Conservation (phyloP, 495 filamentous ascomycete genomes). For the Penicillium psychrofluorescens region DNA sequence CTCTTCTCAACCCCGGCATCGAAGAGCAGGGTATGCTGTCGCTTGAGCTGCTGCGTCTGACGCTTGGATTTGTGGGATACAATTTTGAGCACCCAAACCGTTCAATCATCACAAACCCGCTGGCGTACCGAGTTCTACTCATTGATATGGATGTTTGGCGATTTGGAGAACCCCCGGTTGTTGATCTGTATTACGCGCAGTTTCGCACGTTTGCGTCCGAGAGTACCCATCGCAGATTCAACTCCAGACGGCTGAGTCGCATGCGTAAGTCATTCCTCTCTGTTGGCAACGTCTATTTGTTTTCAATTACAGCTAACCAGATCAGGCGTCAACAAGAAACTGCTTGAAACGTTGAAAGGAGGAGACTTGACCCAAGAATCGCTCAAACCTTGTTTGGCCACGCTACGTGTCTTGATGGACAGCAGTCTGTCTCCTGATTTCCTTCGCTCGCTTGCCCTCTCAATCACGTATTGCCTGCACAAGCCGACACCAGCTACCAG, state of each 20-base stretch:
- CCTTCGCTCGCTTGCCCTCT: constrained; percentile 79
- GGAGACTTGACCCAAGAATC: constrained; percentile 67
- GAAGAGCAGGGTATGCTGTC: constrained; percentile 57
- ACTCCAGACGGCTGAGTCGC: constrained; percentile 70
- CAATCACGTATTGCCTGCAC: constrained; percentile 88
- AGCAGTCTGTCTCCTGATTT: constrained; percentile 74
- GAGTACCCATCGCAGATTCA: constrained; percentile 90
- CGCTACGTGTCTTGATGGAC: constrained; percentile 71
- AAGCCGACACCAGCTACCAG: constrained; percentile 40
- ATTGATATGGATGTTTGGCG: constrained; percentile 93
- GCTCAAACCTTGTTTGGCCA: constrained; percentile 64
- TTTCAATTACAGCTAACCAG: constrained; percentile 12
- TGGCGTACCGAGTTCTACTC: constrained; percentile 85
- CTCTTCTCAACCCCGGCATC: constrained; percentile 19
- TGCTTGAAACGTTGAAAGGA: constrained; percentile 81
- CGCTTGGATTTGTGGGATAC: constrained; percentile 85
- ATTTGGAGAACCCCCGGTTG: constrained; percentile 60
- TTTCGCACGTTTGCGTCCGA: constrained; percentile 74
- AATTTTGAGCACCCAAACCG: constrained; percentile 65
- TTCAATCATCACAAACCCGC: constrained; percentile 89
- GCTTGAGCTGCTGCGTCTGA: constrained; percentile 62
- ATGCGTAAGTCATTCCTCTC: constrained; percentile 65
- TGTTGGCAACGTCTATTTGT: neutral
- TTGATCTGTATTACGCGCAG: constrained; percentile 86
- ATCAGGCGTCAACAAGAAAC: constrained; percentile 78